Evolutionary conservation across 345 rosid genomes (phyloP), one percentile per base, ranked within the genome.

Genomic region (Aethionema arabicum): DNA sequence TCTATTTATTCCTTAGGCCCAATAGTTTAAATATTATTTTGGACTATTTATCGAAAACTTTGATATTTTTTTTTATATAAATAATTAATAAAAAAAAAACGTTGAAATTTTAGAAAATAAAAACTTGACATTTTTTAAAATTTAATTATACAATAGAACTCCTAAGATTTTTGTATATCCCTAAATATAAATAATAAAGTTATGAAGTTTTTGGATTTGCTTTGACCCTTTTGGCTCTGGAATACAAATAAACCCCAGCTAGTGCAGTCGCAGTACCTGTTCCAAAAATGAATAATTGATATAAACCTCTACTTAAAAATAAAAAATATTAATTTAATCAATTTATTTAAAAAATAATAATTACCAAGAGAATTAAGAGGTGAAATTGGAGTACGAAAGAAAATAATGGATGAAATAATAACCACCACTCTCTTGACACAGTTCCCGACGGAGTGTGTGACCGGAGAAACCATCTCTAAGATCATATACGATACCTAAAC

Each of bases 391-490:
- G 81, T 85, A 64, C 39, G 54, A 80, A 92, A 92, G 91, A 86
- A 82, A 46, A 87, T 1, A 49, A 87, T 77, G 4, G 90, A 85
- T 13, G 98, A 83, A 39, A 72, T 67, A 3, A 92, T 89, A 30
- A 89, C 91, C 65, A 86, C 91, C 15, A 89, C 90, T 2, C 96
- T 84, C 82, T 91, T 91, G 70, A 74, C 84, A 48, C 87, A 77
- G 59, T 91, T 91, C 64, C 93, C 98, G 4, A 92, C 98, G 0
- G 96, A 78, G 68, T 92, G 98, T 4, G 84, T 81, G 8, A 92
- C 84, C 3, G 98, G 88, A 12, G 95, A 85, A 48, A 92, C 88
- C 89, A 78, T 83, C 64, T 77, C 78, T 30, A 91, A 66, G 30
- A 91, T 91, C 80, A 73, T 72, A 59, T 88, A 88, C 4, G 98